Evolutionary conservation across 208 protist species (phyloP).

Genomic region (Leishmania tarentolae): DNA sequence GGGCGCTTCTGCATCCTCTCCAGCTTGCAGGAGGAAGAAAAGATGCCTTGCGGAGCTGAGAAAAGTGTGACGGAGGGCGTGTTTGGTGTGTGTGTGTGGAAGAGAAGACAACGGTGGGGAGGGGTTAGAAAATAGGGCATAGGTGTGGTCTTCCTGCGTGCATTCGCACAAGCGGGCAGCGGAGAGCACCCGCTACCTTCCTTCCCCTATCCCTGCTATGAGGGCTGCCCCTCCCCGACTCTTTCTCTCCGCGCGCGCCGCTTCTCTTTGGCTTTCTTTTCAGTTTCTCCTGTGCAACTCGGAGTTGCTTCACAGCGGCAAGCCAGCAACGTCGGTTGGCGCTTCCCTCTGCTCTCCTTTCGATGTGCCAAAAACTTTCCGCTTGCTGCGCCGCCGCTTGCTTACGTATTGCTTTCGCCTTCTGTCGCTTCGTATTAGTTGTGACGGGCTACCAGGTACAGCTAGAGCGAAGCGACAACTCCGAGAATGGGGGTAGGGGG

Average conservation of each 20-base stretch:
- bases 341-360: constrained; percentile 2
- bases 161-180: background rate
- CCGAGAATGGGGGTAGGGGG: background rate
- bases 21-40: background rate
- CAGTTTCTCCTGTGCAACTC: too few species aligned
- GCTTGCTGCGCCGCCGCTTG: background rate
- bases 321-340: constrained; percentile 16
- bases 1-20: constrained; percentile 27
- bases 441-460: background rate
- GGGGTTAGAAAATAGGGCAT: background rate
- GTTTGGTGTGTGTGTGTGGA: background rate
- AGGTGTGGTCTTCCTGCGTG: background rate
- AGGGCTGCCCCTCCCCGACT: background rate
- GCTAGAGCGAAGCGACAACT: background rate
- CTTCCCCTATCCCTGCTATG: background rate
- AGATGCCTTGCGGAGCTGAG: background rate
- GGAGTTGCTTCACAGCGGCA: constrained; percentile 19
- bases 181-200: background rate
- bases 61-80: background rate
- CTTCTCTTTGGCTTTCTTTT: background rate
- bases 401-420: background rate
- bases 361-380: background rate
- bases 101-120: background rate
- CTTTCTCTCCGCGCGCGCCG: background rate
- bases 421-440: background rate